phyloP scores from a whole-genome alignment of 2,329 filamentous ascomycete species.

The Monilinia polystroma region DNA sequence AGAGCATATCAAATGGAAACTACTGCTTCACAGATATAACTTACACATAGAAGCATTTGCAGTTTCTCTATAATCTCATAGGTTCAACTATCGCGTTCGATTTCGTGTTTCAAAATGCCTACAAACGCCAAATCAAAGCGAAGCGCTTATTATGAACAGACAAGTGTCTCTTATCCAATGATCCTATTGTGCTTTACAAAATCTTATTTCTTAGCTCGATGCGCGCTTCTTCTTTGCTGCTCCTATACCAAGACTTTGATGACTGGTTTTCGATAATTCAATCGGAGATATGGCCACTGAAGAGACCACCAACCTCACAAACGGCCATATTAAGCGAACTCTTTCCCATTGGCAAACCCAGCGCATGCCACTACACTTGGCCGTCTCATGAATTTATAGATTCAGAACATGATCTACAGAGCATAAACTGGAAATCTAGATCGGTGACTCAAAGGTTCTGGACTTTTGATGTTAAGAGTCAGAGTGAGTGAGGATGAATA shows the following conservation, averaged over 20 bases:
- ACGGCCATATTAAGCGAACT: constrained; percentile 18
- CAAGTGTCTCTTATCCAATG: constrained; percentile 16
- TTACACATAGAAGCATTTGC: constrained; percentile 1
- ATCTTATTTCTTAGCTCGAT: constrained; percentile 2
- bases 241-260: constrained; percentile 15
- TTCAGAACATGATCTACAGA: constrained; percentile 26
- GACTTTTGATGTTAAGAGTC: constrained; percentile 21
- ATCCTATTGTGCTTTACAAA: neutral
- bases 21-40: neutral
- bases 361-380: constrained; percentile 37
- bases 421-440: constrained; percentile 22
- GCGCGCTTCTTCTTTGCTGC: constrained; percentile 14
- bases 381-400: constrained; percentile 41
- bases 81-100: constrained; percentile 6
- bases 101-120: constrained; percentile 8
- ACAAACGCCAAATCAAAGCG: neutral
- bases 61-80: neutral
- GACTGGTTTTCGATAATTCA: constrained; percentile 16
- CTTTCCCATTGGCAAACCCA: constrained; percentile 37
- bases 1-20: neutral
- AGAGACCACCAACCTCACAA: constrained; percentile 28
- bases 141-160: constrained; percentile 18
- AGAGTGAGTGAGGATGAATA: constrained; percentile 31
- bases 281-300: constrained; percentile 1
- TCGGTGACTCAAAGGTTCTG: constrained; percentile 19